These are phyloP conservation scores for Eucalyptus lansdowneana DNA, from an alignment of 345 rosid genomes.

Conservation along the genomic window DNA sequence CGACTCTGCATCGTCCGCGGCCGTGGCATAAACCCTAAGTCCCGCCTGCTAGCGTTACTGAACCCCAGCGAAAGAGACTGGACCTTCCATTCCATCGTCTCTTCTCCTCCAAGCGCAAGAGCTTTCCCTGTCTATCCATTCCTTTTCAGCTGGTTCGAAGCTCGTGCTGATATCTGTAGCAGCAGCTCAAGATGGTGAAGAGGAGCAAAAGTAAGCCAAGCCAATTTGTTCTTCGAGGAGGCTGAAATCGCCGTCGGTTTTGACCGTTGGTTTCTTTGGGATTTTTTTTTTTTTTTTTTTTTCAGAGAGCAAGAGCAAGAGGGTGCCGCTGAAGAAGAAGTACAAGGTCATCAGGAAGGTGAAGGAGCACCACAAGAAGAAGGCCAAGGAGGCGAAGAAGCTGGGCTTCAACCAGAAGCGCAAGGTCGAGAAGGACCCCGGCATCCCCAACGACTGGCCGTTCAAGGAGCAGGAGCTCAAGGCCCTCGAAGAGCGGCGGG, in stretches of 20 bases:
- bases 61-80: neutral
- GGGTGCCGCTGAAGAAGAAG: constrained; percentile 73
- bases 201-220: constrained; percentile 64
- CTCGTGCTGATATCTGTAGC: neutral
- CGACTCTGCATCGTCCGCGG: neutral
- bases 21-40: neutral
- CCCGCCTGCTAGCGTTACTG: neutral
- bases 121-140: neutral
- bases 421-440: constrained; percentile 91
- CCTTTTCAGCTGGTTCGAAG: neutral
- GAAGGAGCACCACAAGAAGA: constrained; percentile 91
- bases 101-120: neutral
- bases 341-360: constrained; percentile 80
- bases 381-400: constrained; percentile 92
- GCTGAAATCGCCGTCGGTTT: neutral
- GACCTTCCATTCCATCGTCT: neutral
- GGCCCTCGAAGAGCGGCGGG: constrained; percentile 81
- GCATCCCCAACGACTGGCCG: constrained; percentile 97
- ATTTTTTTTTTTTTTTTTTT: neutral
- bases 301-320: constrained; percentile 93
- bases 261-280: neutral
- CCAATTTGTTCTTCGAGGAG: neutral
- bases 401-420: constrained; percentile 35
- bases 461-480: constrained; percentile 95
- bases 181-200: constrained; percentile 47